These are phyloP conservation scores for Vaucheria bursata DNA, from an alignment of 352 stramenopile genomes.

Conservation along the genomic window DNA sequence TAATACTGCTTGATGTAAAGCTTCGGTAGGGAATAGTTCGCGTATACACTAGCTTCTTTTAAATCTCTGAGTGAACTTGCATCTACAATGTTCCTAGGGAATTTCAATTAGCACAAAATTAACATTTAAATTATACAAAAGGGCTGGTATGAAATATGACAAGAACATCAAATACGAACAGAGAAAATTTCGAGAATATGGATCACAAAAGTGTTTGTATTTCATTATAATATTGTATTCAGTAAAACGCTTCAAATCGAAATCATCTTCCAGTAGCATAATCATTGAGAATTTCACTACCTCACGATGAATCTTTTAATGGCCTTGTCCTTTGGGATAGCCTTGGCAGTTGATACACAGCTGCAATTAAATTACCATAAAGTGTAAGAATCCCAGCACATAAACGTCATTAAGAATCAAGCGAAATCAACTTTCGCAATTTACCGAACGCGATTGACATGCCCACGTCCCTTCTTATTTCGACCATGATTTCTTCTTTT, in stretches of 20 bases:
- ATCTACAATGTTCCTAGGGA: slow-evolving; percentile 91
- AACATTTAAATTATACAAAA: slow-evolving; percentile 44
- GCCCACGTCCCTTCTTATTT: slow-evolving; percentile 97
- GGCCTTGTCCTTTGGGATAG: slow-evolving; percentile 92
- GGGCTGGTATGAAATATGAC: neutral
- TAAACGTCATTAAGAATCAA: too few species aligned
- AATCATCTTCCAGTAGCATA: too few species aligned
- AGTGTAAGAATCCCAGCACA: neutral
- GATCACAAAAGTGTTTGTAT: neutral
- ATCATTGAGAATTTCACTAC: too few species aligned
- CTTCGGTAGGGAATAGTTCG: slow-evolving; percentile 97
- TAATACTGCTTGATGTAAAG: slow-evolving; percentile 99
- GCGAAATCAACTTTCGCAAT: too few species aligned
- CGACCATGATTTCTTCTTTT: slow-evolving; percentile 96
- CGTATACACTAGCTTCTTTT: slow-evolving; percentile 94
- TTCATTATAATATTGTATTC: neutral
- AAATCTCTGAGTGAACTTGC: slow-evolving; percentile 95
- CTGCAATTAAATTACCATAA: slow-evolving; percentile 48
- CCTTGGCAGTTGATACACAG: slow-evolving; percentile 95
- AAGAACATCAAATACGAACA: neutral
- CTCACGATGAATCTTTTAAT: slow-evolving; percentile 80
- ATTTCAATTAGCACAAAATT: slow-evolving; percentile 5
- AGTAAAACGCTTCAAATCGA: too few species aligned
- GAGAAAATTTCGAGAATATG: neutral
- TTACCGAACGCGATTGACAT: slow-evolving; percentile 94